A percentile compares a stretch with the other conserved stretches of the same genome.
Evolutionary conservation across 352 stramenopile species (phyloP).

Genomic region (Pythium rhizo-oryzae): DNA sequence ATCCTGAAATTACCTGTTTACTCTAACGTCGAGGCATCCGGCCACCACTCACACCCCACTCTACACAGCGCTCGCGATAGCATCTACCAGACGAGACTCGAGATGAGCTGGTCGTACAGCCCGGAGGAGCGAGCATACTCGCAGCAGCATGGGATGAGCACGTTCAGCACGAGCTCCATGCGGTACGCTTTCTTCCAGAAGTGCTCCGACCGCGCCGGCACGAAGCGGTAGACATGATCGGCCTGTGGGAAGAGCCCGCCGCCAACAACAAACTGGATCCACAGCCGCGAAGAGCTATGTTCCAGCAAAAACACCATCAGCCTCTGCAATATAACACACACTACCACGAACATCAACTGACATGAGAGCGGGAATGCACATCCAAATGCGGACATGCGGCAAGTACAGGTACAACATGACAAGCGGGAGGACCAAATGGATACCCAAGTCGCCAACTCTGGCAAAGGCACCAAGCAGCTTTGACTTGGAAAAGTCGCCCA

Average conservation of each 20-base stretch:
- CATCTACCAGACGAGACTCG: slow-evolving; percentile 14
- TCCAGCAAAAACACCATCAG: not conserved
- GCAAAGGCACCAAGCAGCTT: slow-evolving; percentile 53
- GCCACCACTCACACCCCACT: too few species aligned
- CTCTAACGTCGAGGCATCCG: not conserved
- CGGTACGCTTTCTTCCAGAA: slow-evolving; percentile 83
- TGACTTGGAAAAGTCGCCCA: slow-evolving; percentile 68
- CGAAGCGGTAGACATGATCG: slow-evolving; percentile 83
- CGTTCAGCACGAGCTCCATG: slow-evolving; percentile 83
- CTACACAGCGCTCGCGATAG: not conserved
- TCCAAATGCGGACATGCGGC: slow-evolving; percentile 75
- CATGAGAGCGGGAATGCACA: slow-evolving; percentile 77
- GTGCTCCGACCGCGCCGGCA: slow-evolving; percentile 63
- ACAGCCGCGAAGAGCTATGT: slow-evolving; percentile 67
- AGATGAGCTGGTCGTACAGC: slow-evolving; percentile 29
- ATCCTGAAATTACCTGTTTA: not conserved
- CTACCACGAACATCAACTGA: slow-evolving; percentile 28
- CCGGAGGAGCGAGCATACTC: slow-evolving; percentile 43
- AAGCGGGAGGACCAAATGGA: slow-evolving; percentile 71
- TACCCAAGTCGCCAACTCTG: slow-evolving; percentile 54
- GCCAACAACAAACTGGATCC: slow-evolving; percentile 76
- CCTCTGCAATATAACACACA: not conserved
- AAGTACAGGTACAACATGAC: slow-evolving; percentile 71
- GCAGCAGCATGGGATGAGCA: slow-evolving; percentile 77
- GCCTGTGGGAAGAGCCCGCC: slow-evolving; percentile 73